Conservation (phyloP, 768 basidiomycete species). For the Tricholoma flavovirens region DNA sequence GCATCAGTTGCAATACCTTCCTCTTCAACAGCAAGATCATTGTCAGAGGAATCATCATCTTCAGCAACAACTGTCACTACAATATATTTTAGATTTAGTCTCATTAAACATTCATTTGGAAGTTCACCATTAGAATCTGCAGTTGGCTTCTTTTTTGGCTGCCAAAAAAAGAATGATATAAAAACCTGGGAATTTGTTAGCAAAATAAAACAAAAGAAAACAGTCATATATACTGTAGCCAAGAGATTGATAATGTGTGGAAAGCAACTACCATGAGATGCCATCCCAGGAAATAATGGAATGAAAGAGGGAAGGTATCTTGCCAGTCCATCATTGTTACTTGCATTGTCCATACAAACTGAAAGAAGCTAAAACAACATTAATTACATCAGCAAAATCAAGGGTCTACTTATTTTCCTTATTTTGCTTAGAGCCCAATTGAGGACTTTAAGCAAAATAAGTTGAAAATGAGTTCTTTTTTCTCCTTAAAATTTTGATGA, state of each 20-base stretch:
- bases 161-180: slow-evolving; percentile 22
- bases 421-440: too few species aligned
- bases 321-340: slow-evolving; percentile 20
- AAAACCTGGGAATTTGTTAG: slow-evolving; percentile 12
- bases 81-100: not conserved
- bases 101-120: slow-evolving; percentile 1
- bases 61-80: not conserved
- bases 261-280: slow-evolving; percentile 14
- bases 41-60: not conserved
- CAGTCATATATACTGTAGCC: slow-evolving; percentile 17
- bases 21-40: slow-evolving; percentile 8
- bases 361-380: too few species aligned
- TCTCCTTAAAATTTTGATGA: too few species aligned
- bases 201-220: not conserved
- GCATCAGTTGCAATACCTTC: slow-evolving; percentile 2
- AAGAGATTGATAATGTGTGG: slow-evolving; percentile 23
- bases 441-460: too few species aligned
- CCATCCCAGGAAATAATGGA: slow-evolving; percentile 15
- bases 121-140: not conserved
- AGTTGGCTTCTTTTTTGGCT: slow-evolving; percentile 15
- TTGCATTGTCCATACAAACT: slow-evolving; percentile 26
- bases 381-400: too few species aligned
- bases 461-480: too few species aligned
- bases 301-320: slow-evolving; percentile 13
- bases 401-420: too few species aligned